Evolutionary conservation across 176 grass and related monocot species (phyloP).

Genomic region (Ampelocalamus luodianensis): DNA sequence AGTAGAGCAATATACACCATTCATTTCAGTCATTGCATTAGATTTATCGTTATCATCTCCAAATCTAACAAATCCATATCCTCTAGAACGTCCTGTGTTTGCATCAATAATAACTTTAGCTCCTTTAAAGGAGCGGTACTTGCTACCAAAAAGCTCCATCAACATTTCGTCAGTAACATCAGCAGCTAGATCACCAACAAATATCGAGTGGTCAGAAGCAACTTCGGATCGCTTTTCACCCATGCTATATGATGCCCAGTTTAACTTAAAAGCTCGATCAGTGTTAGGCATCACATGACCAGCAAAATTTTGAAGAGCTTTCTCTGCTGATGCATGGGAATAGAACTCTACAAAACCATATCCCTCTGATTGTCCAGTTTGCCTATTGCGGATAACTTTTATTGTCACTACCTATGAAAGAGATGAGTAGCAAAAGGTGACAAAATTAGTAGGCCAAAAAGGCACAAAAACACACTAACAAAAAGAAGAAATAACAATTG

Average conservation of each 20-base stretch:
- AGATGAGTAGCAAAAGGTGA: conserved; percentile 14
- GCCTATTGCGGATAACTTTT: conserved; percentile 76
- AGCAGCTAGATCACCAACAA: conserved; percentile 72
- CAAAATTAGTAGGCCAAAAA: not conserved
- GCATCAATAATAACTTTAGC: conserved; percentile 78
- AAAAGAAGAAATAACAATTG: not conserved
- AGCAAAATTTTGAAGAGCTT: conserved; percentile 68
- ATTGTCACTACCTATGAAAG: conserved; percentile 61
- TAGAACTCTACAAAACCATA: conserved; percentile 78
- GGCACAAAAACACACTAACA: conserved; percentile 21
- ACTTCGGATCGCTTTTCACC: conserved; percentile 65
- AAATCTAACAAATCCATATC: conserved; percentile 78
- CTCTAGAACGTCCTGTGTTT: conserved; percentile 69
- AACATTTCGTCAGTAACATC: conserved; percentile 74
- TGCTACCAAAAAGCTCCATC: conserved; percentile 60
- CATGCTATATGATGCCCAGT: conserved; percentile 77
- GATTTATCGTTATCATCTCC: conserved; percentile 62
- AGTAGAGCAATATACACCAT: conserved; percentile 67
- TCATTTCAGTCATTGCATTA: conserved; percentile 70
- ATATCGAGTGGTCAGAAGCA: conserved; percentile 72
- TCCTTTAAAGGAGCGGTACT: conserved; percentile 62
- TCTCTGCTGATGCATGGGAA: conserved; percentile 62
- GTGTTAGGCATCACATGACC: conserved; percentile 70
- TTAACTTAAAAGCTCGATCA: conserved; percentile 69
- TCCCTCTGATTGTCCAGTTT: conserved; percentile 72